A percentile compares a stretch with the other conserved stretches of the same genome.
phyloP scores from a whole-genome alignment of 306 rosid species.

The Phaseolus lunatus region DNA sequence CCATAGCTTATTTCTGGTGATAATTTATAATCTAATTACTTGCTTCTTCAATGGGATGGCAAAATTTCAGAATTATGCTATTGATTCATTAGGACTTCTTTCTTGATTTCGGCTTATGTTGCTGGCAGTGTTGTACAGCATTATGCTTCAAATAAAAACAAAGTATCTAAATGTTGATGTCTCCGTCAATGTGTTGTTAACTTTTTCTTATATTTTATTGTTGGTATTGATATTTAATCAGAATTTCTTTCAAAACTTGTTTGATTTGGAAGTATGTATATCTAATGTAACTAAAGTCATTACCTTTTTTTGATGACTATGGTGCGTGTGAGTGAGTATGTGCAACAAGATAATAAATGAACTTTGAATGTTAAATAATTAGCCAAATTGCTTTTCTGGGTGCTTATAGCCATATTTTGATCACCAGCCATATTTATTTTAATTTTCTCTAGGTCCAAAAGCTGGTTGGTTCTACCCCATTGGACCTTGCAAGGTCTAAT shows the following conservation, averaged over 20 bases:
- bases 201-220: not conserved
- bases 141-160: not conserved
- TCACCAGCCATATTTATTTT: conserved; percentile 30
- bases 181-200: not conserved
- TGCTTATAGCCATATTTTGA: conserved; percentile 12
- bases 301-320: conserved; percentile 25
- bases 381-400: conserved; percentile 1
- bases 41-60: not conserved
- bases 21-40: not conserved
- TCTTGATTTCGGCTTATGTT: conserved; percentile 24
- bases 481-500: conserved; percentile 83
- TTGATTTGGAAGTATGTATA: not conserved
- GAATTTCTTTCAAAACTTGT: conserved; percentile 12
- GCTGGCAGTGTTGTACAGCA: not conserved
- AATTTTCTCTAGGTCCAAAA: conserved; percentile 73
- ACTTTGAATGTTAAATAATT: conserved; percentile 32
- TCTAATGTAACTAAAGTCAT: conserved; percentile 25
- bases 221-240: conserved; percentile 15
- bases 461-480: conserved; percentile 78
- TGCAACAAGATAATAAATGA: not conserved
- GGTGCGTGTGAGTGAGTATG: conserved; percentile 7
- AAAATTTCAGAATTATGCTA: not conserved
- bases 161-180: not conserved
- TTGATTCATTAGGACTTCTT: not conserved
- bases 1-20: not conserved